Base-by-base conservation (phyloP, 345 rosid species). In the Gossypium raimondii region DNA sequence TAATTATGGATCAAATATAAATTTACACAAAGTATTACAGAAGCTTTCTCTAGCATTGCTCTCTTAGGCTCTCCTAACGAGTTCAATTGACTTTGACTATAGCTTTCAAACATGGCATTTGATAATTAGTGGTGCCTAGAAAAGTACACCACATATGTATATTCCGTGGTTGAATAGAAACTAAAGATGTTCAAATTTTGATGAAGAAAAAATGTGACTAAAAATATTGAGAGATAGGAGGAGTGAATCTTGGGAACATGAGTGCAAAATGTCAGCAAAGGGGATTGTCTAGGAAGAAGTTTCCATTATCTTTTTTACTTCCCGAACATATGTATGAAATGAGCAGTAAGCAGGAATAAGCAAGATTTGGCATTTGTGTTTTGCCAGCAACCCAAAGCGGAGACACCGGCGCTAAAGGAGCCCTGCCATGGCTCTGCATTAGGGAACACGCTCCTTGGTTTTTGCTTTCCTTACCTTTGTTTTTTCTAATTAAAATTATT, bases 331-430 rank as follows among this genome's bases (percentile, higher is more conserved):
- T 22, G 29, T 24, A 11, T 24, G 12, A 59, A 56, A n/a, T 20
- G 41, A 22, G 45, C 79, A 43, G 67, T 8, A 44, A 45, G 75
- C 76, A 78, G 34, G 45, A 79, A 70, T 52, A 65, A 50, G 81
- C 57, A 67, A 81, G 48, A 45, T 25, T 69, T 14, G 43, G 20
- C 25, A 43, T n/a, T 64, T 10, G 66, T 64, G 52, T 20, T 56
- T 56, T 56, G 60, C 61, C 69, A 59, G 70, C 79, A 71, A 60
- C 77, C 72, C 85, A 72, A 73, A 80, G 88, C 87, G 84, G 85
- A 81, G 89, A 88, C 91, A 88, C 80, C 91, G 91, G 91, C 87
- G 91, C 78, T 75, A 79, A 86, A 86, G 81, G 57, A 78, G 87
- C 83, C 82, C 81, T 84, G 85, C 86, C 85, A 79, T 84, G 89